phyloP scores from a whole-genome alignment of 192 early-diverging fungal genomes.

The Linnemannia elongata region DNA sequence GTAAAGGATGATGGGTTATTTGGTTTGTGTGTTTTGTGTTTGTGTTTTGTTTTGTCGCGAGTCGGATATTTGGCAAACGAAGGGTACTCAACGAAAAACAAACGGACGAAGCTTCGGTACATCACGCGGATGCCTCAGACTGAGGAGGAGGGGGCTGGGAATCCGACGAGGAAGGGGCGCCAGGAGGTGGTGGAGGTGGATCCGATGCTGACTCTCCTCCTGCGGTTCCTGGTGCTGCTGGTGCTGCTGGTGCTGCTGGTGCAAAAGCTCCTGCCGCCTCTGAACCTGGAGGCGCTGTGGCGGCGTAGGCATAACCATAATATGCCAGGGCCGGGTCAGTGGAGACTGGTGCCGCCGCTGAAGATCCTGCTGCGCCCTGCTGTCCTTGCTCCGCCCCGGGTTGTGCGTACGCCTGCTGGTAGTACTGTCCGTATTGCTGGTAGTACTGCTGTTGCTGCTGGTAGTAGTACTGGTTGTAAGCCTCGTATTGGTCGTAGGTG shows the following conservation, averaged over 20 bases:
- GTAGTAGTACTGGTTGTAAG: constrained; percentile 53
- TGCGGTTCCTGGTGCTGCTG: neutral
- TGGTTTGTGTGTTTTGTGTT: neutral
- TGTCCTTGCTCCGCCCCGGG: constrained; percentile 26
- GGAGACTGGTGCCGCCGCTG: constrained; percentile 18
- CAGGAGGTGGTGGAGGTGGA: constrained; percentile 23
- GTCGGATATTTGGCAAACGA: neutral
- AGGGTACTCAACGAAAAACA: neutral
- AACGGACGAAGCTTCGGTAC: neutral
- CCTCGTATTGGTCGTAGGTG: constrained; percentile 51
- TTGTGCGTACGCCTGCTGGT: constrained; percentile 27
- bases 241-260: neutral
- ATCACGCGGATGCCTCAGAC: neutral
- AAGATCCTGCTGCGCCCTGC: neutral
- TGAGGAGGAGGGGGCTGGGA: constrained; percentile 4
- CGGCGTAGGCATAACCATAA: constrained; percentile 42
- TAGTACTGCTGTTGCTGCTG: constrained; percentile 53
- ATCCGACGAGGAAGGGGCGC: neutral
- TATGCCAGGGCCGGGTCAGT: constrained; percentile 48
- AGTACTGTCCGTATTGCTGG: constrained; percentile 53
- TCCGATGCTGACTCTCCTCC: constrained; percentile 8
- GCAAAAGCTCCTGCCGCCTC: neutral
- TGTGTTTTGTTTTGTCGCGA: neutral
- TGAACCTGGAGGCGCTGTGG: constrained; percentile 22
- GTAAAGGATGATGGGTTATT: neutral